Evolutionary conservation across 805 yeast genomes (phyloP).

Genomic region (Candida gorgasii): DNA sequence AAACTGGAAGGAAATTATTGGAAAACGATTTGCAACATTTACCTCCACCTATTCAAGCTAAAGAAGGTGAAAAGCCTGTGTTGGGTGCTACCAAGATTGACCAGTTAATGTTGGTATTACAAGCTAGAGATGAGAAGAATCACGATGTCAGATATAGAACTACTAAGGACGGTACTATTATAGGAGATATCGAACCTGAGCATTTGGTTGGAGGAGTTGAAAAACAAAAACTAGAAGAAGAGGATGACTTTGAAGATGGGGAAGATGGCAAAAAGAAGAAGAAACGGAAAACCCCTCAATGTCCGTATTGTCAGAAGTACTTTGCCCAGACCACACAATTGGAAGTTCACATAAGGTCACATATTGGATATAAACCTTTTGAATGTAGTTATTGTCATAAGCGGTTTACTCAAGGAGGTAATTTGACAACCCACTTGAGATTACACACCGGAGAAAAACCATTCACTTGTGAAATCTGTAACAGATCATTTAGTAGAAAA

Average conservation of each 20-base stretch:
- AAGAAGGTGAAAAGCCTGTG: conserved; percentile 67
- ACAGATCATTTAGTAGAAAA: conserved; percentile 78
- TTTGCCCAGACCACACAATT: conserved; percentile 90
- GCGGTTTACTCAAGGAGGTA: conserved; percentile 87
- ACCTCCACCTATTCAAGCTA: conserved; percentile 10
- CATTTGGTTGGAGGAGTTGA: conserved; percentile 81
- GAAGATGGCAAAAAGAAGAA: conserved; percentile 23
- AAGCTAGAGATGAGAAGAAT: conserved; percentile 79
- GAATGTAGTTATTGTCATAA: conserved; percentile 78
- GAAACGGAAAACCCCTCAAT: conserved; percentile 58
- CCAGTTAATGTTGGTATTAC: conserved; percentile 86
- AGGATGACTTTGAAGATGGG: conserved; percentile 18
- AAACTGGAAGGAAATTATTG: conserved; percentile 13
- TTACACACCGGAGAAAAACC: conserved; percentile 94
- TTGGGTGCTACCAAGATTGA: conserved; percentile 89
- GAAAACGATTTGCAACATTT: conserved; percentile 9
- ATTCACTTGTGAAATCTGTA: conserved; percentile 75
- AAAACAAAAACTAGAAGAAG: conserved; percentile 43
- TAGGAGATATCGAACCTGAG: conserved; percentile 45
- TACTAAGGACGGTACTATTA: conserved; percentile 67
- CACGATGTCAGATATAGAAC: conserved; percentile 52
- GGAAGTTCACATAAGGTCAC: conserved; percentile 86
- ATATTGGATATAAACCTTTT: conserved; percentile 84
- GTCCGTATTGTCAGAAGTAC: conserved; percentile 74
- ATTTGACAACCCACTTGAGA: conserved; percentile 79